Base-by-base conservation (phyloP, 306 rosid genomes). In the Boehmeria nivea region DNA sequence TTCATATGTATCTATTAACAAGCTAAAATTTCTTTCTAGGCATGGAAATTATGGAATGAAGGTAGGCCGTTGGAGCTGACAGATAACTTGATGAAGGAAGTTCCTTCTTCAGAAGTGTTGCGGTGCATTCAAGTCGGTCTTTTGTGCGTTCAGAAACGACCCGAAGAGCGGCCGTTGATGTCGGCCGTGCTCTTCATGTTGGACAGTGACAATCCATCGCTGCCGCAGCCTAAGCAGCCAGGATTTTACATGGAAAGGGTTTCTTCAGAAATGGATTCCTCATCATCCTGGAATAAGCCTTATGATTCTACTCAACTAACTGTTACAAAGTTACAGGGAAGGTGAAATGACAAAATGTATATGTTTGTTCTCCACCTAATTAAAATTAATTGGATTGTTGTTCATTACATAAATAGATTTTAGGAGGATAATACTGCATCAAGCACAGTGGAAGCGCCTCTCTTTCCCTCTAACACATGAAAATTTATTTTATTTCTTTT, bases 11-110 rank as follows among this genome's bases (percentile, higher is more conserved):
- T n/a, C n/a, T n/a, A n/a, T n/a, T n/a, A n/a, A n/a, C n/a, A n/a
- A n/a, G n/a, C n/a, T 31, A 1, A 31, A 31, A 4, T 31, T 1
- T 31, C 9, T 31, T 31, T 4, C 9, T 31, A 83, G 91, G 78
- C 78, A 55, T 83, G 91, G 91, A 70, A 36, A 44, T 73, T 59
- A 8, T 83, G 91, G 87, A 80, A n/a, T 46, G 84, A 77, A 53
- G 78, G 74, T 2, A 77, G 19, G 20, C 72, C 66, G 12, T 58
- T 83, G 59, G 87, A 77, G 46, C 61, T 83, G 2, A 15, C 73
- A 16, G 91, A 83, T 75, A 31, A 68, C 2, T 72, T 76, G 0
- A 33, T 71, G 60, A 44, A 64, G 1, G 49, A 77, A 0, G 26
- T 45, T 63, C 77, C 73, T 37, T 12, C 51, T 16, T 33, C 80